These are phyloP conservation scores for Rhamnella rubrinervis DNA, from an alignment of 331 rosid species.

Conservation along the genomic window DNA sequence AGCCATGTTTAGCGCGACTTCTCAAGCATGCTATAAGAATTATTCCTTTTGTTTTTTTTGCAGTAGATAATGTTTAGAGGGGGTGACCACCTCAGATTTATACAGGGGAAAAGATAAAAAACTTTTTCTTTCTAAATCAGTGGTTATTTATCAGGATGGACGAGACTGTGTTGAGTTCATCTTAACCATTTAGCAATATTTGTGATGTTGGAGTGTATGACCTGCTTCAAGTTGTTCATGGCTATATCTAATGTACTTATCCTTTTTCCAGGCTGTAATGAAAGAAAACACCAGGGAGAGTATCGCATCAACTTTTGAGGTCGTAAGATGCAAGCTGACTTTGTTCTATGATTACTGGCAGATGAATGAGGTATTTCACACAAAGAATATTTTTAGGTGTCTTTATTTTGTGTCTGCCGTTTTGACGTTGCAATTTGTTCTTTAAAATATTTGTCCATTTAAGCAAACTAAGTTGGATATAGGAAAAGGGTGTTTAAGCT, in stretches of 20 bases:
- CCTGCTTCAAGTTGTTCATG: not conserved
- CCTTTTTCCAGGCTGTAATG: constrained; percentile 49
- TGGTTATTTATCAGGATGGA: no score
- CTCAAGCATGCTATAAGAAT: no score
- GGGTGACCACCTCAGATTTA: no score
- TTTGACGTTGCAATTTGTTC: not conserved
- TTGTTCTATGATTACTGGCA: constrained; percentile 89
- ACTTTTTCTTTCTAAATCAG: no score
- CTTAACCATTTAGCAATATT: not conserved
- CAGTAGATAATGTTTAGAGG: no score
- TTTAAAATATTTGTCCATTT: not conserved
- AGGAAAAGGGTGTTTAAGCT: not conserved
- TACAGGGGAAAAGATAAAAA: no score
- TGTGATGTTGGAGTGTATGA: not conserved
- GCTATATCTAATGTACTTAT: not conserved
- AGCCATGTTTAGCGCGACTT: no score
- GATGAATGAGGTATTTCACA: constrained; percentile 79
- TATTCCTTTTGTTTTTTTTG: no score
- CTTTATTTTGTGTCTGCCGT: constrained; percentile 6
- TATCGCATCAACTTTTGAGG: constrained; percentile 50
- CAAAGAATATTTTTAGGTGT: constrained; percentile 18
- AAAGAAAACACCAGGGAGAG: constrained; percentile 47
- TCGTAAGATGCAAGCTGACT: constrained; percentile 82
- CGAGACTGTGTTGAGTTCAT: not conserved
- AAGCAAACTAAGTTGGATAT: not conserved